phyloP scores from a whole-genome alignment of 108 stramenopile genomes.

The Fragilariopsis cylindrus region DNA sequence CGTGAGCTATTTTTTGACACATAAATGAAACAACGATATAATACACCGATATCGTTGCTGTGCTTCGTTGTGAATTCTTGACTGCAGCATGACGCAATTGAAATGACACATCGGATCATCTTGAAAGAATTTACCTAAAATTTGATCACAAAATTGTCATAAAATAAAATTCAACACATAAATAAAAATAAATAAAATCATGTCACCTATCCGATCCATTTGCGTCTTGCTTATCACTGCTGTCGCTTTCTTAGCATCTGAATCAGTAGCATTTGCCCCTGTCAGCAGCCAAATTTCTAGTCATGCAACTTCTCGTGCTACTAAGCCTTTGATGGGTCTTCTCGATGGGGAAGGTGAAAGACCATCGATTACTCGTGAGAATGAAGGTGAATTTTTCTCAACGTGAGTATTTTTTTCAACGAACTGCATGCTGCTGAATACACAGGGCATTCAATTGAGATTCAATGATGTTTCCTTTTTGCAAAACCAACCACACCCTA shows the following conservation, averaged over 20 bases:
- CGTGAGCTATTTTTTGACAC: too few relatives aligned
- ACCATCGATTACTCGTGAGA: slow-evolving; percentile 70
- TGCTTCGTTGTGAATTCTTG: too few relatives aligned
- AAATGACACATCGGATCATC: too few relatives aligned
- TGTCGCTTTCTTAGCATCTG: slow-evolving; percentile 6
- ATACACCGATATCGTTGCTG: too few relatives aligned
- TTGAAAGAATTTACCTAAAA: too few relatives aligned
- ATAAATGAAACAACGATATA: too few relatives aligned
- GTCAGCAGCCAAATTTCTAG: background rate
- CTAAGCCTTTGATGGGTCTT: slow-evolving; percentile 28
- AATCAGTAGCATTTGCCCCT: slow-evolving; percentile 16
- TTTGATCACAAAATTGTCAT: too few relatives aligned
- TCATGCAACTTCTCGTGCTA: background rate
- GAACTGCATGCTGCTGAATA: too few relatives aligned
- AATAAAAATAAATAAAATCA: slow-evolving; percentile 1
- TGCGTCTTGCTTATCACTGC: slow-evolving; percentile 13
- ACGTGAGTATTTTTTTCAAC: slow-evolving; percentile 43
- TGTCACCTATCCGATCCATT: slow-evolving; percentile 18
- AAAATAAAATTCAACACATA: too few relatives aligned
- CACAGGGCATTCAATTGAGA: background rate
- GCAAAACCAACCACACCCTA: background rate
- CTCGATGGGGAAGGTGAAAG: slow-evolving; percentile 62
- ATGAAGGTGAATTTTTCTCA: slow-evolving; percentile 80
- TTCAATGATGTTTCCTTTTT: slow-evolving; percentile 13
- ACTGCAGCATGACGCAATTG: too few relatives aligned